Percentiles rank a stretch among this genome's conserved stretches.
These are phyloP conservation scores for Moesziomyces antarcticus DNA, from an alignment of 1,284 basidiomycete genomes.

Conservation along the genomic window DNA sequence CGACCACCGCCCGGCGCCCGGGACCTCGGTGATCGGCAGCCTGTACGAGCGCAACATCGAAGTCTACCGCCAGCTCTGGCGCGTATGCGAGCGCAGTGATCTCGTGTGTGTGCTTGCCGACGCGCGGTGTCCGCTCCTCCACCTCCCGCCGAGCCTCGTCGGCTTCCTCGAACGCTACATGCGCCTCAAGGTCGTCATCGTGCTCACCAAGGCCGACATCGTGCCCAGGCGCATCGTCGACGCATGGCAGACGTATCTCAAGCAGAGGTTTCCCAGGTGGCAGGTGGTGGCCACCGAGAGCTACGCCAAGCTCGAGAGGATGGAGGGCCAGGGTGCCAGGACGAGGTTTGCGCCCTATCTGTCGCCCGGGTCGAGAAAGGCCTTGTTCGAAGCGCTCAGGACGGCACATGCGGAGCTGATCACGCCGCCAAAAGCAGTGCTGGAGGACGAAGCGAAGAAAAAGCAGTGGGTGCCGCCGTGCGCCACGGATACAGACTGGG, in stretches of 20 bases:
- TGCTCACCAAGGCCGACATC: slow-evolving; percentile 57
- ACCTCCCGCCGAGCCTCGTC: slow-evolving; percentile 72
- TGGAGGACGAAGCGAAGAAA: slow-evolving; percentile 72
- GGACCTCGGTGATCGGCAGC: slow-evolving; percentile 74
- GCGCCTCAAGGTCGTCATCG: slow-evolving; percentile 70
- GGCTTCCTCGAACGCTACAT: slow-evolving; percentile 70
- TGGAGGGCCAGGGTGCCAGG: slow-evolving; percentile 53
- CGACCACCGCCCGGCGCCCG: slow-evolving; percentile 41
- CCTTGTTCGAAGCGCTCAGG: slow-evolving; percentile 76
- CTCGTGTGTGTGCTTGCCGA: slow-evolving; percentile 86
- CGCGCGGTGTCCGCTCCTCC: slow-evolving; percentile 80
- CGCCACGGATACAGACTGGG: slow-evolving; percentile 51
- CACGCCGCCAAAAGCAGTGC: slow-evolving; percentile 76
- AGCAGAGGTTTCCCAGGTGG: slow-evolving; percentile 44
- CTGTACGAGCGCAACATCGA: slow-evolving; percentile 69
- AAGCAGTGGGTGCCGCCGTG: slow-evolving; percentile 75
- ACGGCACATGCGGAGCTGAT: slow-evolving; percentile 77
- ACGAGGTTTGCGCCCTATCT: slow-evolving; percentile 45
- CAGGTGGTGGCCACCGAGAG: slow-evolving; percentile 52
- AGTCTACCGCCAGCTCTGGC: slow-evolving; percentile 58
- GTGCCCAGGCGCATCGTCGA: slow-evolving; percentile 44
- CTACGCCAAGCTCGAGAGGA: slow-evolving; percentile 39
- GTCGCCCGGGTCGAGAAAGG: slow-evolving; percentile 32
- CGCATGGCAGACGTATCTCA: slow-evolving; percentile 38
- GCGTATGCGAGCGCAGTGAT: slow-evolving; percentile 73